phyloP scores from a whole-genome alignment of 78 protist species.

The Guillardia theta region DNA sequence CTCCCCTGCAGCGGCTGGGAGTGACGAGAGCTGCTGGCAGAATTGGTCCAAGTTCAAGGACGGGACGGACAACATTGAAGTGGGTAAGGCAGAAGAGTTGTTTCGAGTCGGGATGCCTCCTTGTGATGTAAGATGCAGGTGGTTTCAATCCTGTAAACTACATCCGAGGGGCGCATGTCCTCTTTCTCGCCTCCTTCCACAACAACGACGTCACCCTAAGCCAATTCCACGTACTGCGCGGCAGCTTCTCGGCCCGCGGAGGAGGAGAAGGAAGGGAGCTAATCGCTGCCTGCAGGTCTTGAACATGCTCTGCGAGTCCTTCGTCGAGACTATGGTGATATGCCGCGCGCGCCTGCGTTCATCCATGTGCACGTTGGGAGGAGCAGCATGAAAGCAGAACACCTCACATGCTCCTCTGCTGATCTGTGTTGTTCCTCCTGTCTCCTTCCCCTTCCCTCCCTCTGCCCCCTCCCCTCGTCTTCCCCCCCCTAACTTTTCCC shows the following conservation, averaged over 20 bases:
- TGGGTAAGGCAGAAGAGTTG: not conserved
- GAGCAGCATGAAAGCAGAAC: too few relatives aligned
- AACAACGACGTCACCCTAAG: slow-evolving; percentile 3
- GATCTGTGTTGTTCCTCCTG: not conserved
- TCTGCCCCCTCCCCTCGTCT: not conserved
- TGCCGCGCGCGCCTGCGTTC: too few relatives aligned
- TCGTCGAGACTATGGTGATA: slow-evolving; percentile 3
- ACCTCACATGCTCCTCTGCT: not conserved
- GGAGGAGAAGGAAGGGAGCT: too few relatives aligned
- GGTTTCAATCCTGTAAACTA: not conserved
- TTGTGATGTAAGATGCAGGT: not conserved
- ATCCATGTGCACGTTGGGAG: too few relatives aligned
- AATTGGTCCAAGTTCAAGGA: not conserved
- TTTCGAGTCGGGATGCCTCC: not conserved
- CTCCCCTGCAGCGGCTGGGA: not conserved
- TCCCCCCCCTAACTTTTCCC: not conserved
- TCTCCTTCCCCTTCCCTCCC: not conserved
- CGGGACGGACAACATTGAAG: slow-evolving; percentile 23
- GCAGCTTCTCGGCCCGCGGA: too few relatives aligned
- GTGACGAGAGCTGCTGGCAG: not conserved
- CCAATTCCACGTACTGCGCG: not conserved
- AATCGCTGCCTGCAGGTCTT: too few relatives aligned
- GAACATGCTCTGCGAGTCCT: slow-evolving; percentile 13
- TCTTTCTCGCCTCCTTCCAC: slow-evolving; percentile 32
- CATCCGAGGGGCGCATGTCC: not conserved